Evolutionary conservation across 2,329 filamentous ascomycete species (phyloP), one percentile per base, ranked within the genome.

Genomic region (Aspergillus sp.): DNA sequence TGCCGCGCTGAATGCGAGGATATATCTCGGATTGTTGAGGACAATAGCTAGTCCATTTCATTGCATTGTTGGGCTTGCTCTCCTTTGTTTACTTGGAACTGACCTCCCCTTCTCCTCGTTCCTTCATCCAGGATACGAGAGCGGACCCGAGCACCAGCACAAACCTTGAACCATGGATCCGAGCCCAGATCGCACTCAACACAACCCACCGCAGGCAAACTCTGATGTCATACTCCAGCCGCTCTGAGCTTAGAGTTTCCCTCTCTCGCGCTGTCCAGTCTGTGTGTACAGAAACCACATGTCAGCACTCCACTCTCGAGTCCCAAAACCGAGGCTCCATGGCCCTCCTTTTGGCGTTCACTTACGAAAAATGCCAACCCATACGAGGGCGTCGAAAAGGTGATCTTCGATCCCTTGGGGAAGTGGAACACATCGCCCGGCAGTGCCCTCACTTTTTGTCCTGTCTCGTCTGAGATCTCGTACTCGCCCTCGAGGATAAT

Each of bases 341-440:
- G 15, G 5, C 15, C 15, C n/a, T 8, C 32, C 9, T 6, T 26
- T 32, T 44, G 15, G 42, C 36, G 17, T n/a, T 50, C 45, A 74
- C 74, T 66, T 62, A 76, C 74, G 56, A 68, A 89, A 64, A 88
- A 88, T 1, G 81, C 86, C 65, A 88, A 70, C 0, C 85, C 86
- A 64, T 83, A 85, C 57, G 82, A 80, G 36, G 80, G 76, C 11
- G 85, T 88, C 2, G 79, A 82, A 61, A 89, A 90, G 0, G 86
- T 88, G 64, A 89, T 87, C 59, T 81, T 87, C 2, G 80, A 71
- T 1, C 87, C 87, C 71, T 84, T 86, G 60, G 85, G 86, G 67
- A 89, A 89, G 70, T 85, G 86, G 64, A 90, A 88, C 48, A 88
- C 84, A 70, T 89, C 87, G 0, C 87, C 87, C 7, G 82, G 78